phyloP scores from a whole-genome alignment of 1,284 basidiomycete genomes.

The Trichosporon sp. region DNA sequence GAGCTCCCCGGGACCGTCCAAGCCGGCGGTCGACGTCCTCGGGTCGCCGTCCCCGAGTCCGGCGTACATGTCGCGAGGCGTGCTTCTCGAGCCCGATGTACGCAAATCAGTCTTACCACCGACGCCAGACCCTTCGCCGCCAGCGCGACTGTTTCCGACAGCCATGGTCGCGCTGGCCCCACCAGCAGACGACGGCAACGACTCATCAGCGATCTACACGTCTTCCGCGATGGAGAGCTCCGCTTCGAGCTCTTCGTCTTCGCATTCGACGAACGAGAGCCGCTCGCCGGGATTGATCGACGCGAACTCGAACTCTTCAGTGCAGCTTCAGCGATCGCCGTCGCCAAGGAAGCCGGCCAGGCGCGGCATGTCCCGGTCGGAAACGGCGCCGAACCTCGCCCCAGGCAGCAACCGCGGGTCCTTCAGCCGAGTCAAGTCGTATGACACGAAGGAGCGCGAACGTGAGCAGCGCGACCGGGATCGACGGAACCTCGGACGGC shows the following conservation, averaged over 20 bases:
- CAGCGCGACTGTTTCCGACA: slow-evolving; percentile 5
- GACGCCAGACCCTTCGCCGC: slow-evolving; percentile 35
- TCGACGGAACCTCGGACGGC: slow-evolving; percentile 5
- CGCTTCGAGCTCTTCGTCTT: slow-evolving; percentile 8
- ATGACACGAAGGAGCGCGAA: slow-evolving; percentile 12
- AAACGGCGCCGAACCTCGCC: neutral
- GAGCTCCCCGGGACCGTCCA: neutral
- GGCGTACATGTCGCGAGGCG: neutral
- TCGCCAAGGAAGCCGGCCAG: slow-evolving; percentile 13
- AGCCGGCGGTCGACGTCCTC: slow-evolving; percentile 1
- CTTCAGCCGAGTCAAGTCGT: slow-evolving; percentile 14
- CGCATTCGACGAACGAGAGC: slow-evolving; percentile 12
- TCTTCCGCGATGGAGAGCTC: slow-evolving; percentile 1
- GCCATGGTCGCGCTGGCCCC: slow-evolving; percentile 32
- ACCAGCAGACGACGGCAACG: slow-evolving; percentile 23
- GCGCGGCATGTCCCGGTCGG: neutral
- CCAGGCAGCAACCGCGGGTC: neutral
- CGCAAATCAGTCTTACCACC: slow-evolving; percentile 27
- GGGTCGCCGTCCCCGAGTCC: neutral
- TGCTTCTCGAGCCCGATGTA: slow-evolving; percentile 16
- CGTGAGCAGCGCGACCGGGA: slow-evolving; percentile 9
- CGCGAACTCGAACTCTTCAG: neutral
- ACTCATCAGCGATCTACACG: neutral
- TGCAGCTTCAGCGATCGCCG: neutral
- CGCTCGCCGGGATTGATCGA: slow-evolving; percentile 5